Evolutionary conservation across 805 yeast genomes (phyloP).

Genomic region (Candida andamanensis): DNA sequence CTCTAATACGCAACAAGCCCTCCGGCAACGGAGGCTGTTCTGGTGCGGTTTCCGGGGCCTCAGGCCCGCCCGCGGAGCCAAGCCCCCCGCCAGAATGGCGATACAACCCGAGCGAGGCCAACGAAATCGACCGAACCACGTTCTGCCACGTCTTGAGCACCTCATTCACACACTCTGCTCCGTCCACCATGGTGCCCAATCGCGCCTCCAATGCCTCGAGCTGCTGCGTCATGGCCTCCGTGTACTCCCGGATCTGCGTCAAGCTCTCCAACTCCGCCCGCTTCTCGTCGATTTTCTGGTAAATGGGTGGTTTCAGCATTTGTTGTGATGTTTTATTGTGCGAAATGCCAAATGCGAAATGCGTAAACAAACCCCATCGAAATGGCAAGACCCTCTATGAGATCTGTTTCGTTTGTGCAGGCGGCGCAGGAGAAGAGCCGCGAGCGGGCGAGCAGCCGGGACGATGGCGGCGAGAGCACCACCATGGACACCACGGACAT

Average conservation of each 20-base stretch:
- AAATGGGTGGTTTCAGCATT: conserved; percentile 11
- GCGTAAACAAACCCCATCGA: too few species aligned
- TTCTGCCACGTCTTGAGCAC: conserved; percentile 64
- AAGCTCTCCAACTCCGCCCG: conserved; percentile 47
- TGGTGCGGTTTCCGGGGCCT: conserved; percentile 39
- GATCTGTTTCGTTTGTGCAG: conserved; percentile 13
- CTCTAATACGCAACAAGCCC: conserved; percentile 53
- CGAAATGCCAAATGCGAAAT: too few species aligned
- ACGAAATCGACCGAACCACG: conserved; percentile 53
- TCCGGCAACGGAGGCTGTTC: conserved; percentile 47
- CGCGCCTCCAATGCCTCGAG: conserved; percentile 46
- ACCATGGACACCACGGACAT: background rate
- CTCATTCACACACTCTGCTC: conserved; percentile 54
- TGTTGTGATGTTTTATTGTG: too few species aligned
- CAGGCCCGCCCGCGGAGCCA: too few species aligned
- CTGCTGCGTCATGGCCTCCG: conserved; percentile 41
- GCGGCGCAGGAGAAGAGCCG: conserved; percentile 8
- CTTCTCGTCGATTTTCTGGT: conserved; percentile 40
- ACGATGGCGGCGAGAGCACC: conserved; percentile 1
- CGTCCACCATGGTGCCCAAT: conserved; percentile 46
- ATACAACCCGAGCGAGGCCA: conserved; percentile 52
- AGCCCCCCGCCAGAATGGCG: conserved; percentile 41
- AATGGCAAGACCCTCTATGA: conserved; percentile 17
- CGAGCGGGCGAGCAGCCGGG: background rate
- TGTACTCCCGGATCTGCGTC: conserved; percentile 42